Evolutionary conservation across 108 stramenopile species (phyloP).

Genomic region (Seminavis robusta): DNA sequence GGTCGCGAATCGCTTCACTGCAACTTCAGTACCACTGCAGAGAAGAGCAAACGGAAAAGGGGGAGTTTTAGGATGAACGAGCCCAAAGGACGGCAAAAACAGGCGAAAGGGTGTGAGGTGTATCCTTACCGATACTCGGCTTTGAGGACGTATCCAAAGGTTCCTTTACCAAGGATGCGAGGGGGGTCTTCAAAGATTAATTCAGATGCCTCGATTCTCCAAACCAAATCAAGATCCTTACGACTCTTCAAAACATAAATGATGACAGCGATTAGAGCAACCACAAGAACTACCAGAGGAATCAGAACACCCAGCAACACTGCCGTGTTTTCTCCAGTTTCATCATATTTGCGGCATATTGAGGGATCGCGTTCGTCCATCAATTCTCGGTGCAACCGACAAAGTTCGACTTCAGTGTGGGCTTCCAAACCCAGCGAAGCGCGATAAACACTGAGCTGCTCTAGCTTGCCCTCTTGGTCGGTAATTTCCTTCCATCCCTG

Average conservation of each 20-base stretch:
- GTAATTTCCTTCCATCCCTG: constrained; percentile 32
- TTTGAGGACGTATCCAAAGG: constrained; percentile 20
- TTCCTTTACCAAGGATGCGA: constrained; percentile 21
- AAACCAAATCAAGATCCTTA: constrained; percentile 23
- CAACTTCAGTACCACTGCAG: constrained; percentile 31
- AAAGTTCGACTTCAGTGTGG: constrained; percentile 15
- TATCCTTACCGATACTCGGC: constrained; percentile 23
- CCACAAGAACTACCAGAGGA: neutral
- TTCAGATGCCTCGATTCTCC: constrained; percentile 23
- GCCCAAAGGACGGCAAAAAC: too few relatives aligned
- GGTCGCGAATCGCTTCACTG: constrained; percentile 14
- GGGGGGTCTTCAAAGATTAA: constrained; percentile 29
- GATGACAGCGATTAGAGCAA: neutral
- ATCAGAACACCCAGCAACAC: constrained; percentile 3
- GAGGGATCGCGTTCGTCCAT: constrained; percentile 27
- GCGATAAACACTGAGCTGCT: constrained; percentile 25
- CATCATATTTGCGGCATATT: constrained; percentile 26
- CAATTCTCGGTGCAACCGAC: constrained; percentile 23
- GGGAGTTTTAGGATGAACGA: too few relatives aligned
- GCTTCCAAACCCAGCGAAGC: constrained; percentile 21
- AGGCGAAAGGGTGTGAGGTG: too few relatives aligned
- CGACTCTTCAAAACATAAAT: constrained; percentile 7
- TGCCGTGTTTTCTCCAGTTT: neutral
- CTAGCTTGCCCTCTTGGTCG: constrained; percentile 9
- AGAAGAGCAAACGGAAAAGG: too few relatives aligned